Conservation (phyloP, 371 early-diverging fungal species). For the Lichtheimia hyalospora region DNA sequence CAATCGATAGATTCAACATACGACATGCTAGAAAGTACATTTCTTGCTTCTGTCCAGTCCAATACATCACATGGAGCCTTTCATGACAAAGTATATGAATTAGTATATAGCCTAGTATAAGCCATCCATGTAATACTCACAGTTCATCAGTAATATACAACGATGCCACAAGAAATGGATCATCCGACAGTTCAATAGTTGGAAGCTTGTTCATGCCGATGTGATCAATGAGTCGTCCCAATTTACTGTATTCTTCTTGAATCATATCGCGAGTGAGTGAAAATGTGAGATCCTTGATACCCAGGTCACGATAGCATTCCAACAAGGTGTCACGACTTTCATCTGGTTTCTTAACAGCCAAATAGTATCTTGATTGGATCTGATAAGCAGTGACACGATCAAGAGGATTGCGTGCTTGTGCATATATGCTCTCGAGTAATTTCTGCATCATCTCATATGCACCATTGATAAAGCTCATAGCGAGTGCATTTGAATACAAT, state of each 20-base stretch:
- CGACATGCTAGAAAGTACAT: slow-evolving; percentile 39
- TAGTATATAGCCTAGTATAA: background rate
- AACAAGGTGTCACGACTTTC: slow-evolving; percentile 25
- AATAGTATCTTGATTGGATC: slow-evolving; percentile 37
- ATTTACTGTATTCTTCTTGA: slow-evolving; percentile 17
- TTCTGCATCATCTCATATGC: slow-evolving; percentile 29
- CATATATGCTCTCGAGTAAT: slow-evolving; percentile 26
- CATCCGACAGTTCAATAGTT: slow-evolving; percentile 22
- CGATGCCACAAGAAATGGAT: slow-evolving; percentile 19
- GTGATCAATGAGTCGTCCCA: slow-evolving; percentile 9
- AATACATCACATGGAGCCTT: slow-evolving; percentile 36
- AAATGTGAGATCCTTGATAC: slow-evolving; percentile 11
- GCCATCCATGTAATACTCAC: slow-evolving; percentile 13
- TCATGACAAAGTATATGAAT: background rate
- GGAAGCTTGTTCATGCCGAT: slow-evolving; percentile 22
- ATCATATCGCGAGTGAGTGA: too few species aligned
- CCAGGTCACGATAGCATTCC: slow-evolving; percentile 31
- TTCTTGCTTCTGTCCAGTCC: slow-evolving; percentile 34
- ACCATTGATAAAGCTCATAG: slow-evolving; percentile 39
- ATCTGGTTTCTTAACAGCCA: slow-evolving; percentile 33
- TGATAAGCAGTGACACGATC: slow-evolving; percentile 39
- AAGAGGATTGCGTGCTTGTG: slow-evolving; percentile 25
- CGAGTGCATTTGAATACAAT: slow-evolving; percentile 34
- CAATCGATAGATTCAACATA: slow-evolving; percentile 27
- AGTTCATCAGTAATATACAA: slow-evolving; percentile 40